These are phyloP conservation scores for Candida chilensis DNA, from an alignment of 805 yeast species.

Conservation along the genomic window DNA sequence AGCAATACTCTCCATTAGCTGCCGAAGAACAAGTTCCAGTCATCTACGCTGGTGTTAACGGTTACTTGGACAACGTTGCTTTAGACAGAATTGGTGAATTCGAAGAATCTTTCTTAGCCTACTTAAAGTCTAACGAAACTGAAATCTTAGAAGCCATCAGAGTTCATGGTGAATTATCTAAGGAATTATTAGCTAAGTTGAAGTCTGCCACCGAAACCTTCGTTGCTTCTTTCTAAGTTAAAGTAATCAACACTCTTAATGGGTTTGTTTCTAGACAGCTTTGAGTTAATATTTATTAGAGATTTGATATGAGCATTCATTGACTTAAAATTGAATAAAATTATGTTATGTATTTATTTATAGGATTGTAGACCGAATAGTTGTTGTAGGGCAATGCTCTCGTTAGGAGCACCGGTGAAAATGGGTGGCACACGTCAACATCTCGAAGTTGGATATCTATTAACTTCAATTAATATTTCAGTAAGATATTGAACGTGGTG, in stretches of 20 bases:
- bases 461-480: too few species aligned
- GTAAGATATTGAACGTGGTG: too few species aligned
- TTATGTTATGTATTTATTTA: slow-evolving; percentile 4
- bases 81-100: slow-evolving; percentile 82
- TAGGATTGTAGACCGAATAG: too few species aligned
- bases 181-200: slow-evolving; percentile 80
- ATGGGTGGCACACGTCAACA: too few species aligned
- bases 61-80: slow-evolving; percentile 87
- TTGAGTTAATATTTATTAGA: neutral
- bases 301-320: slow-evolving; percentile 1
- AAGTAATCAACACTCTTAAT: too few species aligned
- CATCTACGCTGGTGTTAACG: slow-evolving; percentile 99
- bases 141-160: slow-evolving; percentile 78
- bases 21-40: slow-evolving; percentile 99
- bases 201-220: slow-evolving; percentile 89
- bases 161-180: slow-evolving; percentile 83
- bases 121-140: slow-evolving; percentile 85
- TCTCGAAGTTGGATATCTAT: too few species aligned
- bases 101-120: slow-evolving; percentile 87
- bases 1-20: slow-evolving; percentile 92
- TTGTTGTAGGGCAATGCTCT: too few species aligned
- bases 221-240: slow-evolving; percentile 71
- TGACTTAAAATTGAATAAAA: slow-evolving; percentile 5
- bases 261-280: slow-evolving; percentile 1
- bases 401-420: too few species aligned